Conservation (phyloP, 495 filamentous ascomycete species). For the Bacidia rubella region DNA sequence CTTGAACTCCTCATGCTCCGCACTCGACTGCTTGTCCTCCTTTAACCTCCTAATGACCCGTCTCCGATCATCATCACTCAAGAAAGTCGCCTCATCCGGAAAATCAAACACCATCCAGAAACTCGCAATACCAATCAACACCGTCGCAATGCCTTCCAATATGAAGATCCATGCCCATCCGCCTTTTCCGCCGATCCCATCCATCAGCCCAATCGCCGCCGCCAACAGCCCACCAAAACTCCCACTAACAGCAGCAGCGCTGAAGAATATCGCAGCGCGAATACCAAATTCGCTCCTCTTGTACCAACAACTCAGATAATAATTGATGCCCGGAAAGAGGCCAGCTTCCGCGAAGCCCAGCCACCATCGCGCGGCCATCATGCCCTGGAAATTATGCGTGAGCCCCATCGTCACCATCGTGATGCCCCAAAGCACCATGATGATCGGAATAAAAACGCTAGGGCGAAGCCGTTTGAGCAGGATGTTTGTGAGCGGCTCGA, state of each 20-base stretch:
- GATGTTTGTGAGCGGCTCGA: constrained; percentile 79
- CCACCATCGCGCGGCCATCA: constrained; percentile 77
- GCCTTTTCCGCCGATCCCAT: constrained; percentile 46
- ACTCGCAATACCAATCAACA: constrained; percentile 57
- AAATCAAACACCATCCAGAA: constrained; percentile 89
- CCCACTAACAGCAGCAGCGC: constrained; percentile 69
- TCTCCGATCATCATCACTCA: constrained; percentile 55
- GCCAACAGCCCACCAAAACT: constrained; percentile 79
- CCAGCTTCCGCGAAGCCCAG: constrained; percentile 76
- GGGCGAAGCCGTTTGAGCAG: constrained; percentile 64
- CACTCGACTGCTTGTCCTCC: constrained; percentile 62
- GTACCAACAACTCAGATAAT: constrained; percentile 83
- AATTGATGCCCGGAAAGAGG: constrained; percentile 75
- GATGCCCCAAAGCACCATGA: constrained; percentile 55
- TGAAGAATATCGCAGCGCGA: constrained; percentile 78
- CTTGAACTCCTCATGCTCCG: constrained; percentile 68
- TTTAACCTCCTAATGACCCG: constrained; percentile 63
- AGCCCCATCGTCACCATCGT: constrained; percentile 79
- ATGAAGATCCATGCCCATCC: constrained; percentile 86
- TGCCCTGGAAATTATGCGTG: constrained; percentile 58
- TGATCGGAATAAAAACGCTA: constrained; percentile 53
- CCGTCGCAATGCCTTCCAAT: constrained; percentile 61
- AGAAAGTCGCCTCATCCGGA: constrained; percentile 67
- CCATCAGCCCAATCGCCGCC: constrained; percentile 62
- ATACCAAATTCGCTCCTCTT: constrained; percentile 68